A percentile compares a stretch with the other conserved stretches of the same genome.
phyloP scores from a whole-genome alignment of 768 basidiomycete genomes.

The Serendipita vermifera region DNA sequence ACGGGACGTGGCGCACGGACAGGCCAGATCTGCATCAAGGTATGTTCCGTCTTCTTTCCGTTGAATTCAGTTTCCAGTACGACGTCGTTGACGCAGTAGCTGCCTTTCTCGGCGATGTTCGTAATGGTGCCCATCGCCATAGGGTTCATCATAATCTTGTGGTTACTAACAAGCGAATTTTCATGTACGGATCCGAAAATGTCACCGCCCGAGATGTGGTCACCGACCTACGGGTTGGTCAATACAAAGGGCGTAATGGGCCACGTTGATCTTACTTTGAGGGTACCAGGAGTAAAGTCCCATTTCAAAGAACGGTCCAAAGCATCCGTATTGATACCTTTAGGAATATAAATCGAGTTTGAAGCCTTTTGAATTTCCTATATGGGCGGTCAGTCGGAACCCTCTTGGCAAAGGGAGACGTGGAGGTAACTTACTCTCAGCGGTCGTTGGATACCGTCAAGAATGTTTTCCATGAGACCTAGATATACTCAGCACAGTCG shows the following conservation, averaged over 20 bases:
- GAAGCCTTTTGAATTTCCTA: constrained; percentile 91
- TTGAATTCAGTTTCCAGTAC: constrained; percentile 97
- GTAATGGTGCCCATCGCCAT: constrained; percentile 92
- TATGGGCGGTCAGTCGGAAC: constrained; percentile 19
- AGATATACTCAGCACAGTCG: constrained; percentile 10
- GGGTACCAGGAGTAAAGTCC: constrained; percentile 82
- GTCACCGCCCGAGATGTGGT: constrained; percentile 95
- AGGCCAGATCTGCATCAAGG: constrained; percentile 98
- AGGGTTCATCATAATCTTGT: constrained; percentile 94
- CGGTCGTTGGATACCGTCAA: constrained; percentile 93
- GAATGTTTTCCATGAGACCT: constrained; percentile 99
- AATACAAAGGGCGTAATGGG: neutral
- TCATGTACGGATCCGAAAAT: constrained; percentile 93
- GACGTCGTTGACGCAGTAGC: constrained; percentile 83
- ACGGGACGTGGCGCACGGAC: constrained; percentile 95
- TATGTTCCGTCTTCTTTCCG: constrained; percentile 83
- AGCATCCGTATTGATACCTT: constrained; percentile 95
- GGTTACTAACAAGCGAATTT: constrained; percentile 90
- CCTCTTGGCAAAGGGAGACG: constrained; percentile 5
- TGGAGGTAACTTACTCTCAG: constrained; percentile 46
- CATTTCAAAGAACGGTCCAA: constrained; percentile 79
- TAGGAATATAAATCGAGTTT: constrained; percentile 98
- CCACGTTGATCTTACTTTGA: constrained; percentile 40
- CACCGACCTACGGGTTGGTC: constrained; percentile 54
- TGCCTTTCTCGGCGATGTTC: constrained; percentile 84